A percentile compares a stretch with the other conserved stretches of the same genome.
These are phyloP conservation scores for Cicer cuneatum DNA, from an alignment of 306 rosid species.

Conservation along the genomic window DNA sequence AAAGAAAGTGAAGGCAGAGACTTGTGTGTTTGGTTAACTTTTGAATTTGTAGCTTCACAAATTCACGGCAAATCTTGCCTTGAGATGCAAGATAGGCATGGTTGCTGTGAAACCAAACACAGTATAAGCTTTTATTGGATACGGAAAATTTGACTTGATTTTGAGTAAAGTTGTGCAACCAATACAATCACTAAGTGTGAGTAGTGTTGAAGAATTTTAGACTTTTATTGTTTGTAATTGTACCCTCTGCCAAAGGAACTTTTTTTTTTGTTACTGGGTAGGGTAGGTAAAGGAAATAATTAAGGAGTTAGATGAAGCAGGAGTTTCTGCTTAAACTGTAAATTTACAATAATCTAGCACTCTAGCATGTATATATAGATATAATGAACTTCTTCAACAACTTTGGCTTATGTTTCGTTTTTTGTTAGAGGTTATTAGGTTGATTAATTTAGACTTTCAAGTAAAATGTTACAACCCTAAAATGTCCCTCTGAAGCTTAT, in stretches of 20 bases:
- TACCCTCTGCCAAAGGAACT: not conserved
- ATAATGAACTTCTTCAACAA: conserved; percentile 14
- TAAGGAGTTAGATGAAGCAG: conserved; percentile 29
- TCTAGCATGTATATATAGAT: conserved; percentile 11
- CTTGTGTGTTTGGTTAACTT: too few species aligned
- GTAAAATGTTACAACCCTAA: not conserved
- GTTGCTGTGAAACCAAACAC: too few species aligned
- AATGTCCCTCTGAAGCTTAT: not conserved
- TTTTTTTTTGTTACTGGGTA: conserved; percentile 35
- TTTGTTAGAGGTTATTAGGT: not conserved
- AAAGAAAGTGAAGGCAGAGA: too few species aligned
- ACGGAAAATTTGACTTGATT: too few species aligned
- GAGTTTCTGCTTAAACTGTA: conserved; percentile 44
- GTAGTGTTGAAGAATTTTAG: not conserved
- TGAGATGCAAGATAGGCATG: too few species aligned
- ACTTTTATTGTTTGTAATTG: not conserved
- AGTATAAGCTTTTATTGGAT: too few species aligned
- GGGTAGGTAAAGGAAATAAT: conserved; percentile 20
- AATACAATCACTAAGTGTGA: too few species aligned
- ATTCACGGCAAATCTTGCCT: too few species aligned
- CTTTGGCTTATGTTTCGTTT: conserved; percentile 19
- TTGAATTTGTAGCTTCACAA: too few species aligned
- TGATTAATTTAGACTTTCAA: not conserved
- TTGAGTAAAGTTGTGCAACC: too few species aligned
- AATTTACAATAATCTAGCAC: conserved; percentile 28